phyloP scores from a whole-genome alignment of 2,329 filamentous ascomycete genomes.

The Aspergillus tanneri region DNA sequence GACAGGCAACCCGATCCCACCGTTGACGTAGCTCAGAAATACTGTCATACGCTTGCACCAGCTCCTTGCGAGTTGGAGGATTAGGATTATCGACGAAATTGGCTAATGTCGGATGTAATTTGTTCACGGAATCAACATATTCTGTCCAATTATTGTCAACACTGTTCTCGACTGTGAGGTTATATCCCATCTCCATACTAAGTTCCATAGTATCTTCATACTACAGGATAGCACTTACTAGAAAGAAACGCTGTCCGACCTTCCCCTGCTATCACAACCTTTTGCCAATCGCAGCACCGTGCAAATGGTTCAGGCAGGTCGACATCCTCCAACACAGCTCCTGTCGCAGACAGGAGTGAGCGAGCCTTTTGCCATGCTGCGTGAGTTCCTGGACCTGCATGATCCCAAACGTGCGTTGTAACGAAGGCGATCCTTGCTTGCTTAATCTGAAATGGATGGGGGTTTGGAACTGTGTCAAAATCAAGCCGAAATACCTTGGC shows the following conservation, averaged over 20 bases:
- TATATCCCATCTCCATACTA: no score
- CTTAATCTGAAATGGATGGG: background rate
- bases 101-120: no score
- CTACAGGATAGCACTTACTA: background rate
- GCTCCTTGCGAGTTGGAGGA: no score
- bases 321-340: background rate
- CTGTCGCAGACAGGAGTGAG: background rate
- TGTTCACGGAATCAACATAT: no score
- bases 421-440: slow-evolving; percentile 56
- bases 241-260: background rate
- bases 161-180: no score
- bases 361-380: background rate
- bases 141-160: no score
- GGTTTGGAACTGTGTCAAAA: background rate
- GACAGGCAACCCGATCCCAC: background rate
- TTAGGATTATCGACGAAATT: background rate
- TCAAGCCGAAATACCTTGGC: background rate
- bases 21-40: background rate
- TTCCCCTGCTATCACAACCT: background rate
- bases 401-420: slow-evolving; percentile 55
- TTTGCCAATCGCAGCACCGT: background rate
- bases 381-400: slow-evolving; percentile 34
- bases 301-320: background rate
- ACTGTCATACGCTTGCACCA: no score
- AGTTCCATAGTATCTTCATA: no score